A percentile compares a stretch with the other conserved stretches of the same genome.
phyloP scores from a whole-genome alignment of 805 yeast genomes.

The Wickerhamomyces bovis region DNA sequence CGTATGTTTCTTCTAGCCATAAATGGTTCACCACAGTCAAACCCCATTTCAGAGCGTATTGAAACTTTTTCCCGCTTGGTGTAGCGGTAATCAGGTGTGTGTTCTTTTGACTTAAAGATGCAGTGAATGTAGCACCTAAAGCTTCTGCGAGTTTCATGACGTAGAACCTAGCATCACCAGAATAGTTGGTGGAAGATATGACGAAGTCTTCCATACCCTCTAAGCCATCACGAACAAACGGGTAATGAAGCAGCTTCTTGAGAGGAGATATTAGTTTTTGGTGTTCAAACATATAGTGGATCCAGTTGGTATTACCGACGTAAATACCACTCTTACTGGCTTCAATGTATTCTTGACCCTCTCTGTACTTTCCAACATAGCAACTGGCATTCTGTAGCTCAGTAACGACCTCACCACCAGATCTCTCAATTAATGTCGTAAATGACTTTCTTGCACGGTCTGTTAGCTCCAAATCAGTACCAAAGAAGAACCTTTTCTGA shows the following conservation, averaged over 20 bases:
- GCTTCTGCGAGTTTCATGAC: constrained; percentile 55
- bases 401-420: constrained; percentile 47
- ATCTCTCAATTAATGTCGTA: constrained; percentile 35
- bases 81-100: constrained; percentile 69
- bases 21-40: constrained; percentile 66
- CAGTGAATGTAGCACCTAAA: constrained; percentile 74
- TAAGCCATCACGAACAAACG: constrained; percentile 45
- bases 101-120: constrained; percentile 54
- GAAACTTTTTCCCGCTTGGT: constrained; percentile 66
- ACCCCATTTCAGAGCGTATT: constrained; percentile 66
- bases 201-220: constrained; percentile 47
- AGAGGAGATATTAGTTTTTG: constrained; percentile 51
- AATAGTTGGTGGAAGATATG: constrained; percentile 71
- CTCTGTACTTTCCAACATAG: constrained; percentile 58
- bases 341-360: constrained; percentile 46
- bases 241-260: constrained; percentile 60
- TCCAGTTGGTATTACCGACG: constrained; percentile 72
- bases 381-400: constrained; percentile 31
- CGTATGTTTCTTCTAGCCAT: constrained; percentile 84
- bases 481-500: constrained; percentile 43
- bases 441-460: constrained; percentile 35
- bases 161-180: constrained; percentile 79
- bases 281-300: constrained; percentile 58
- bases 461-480: constrained; percentile 51
- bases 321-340: constrained; percentile 37